Conservation (phyloP, 176 grass and related monocot genomes). For the Tuctoria greenei region DNA sequence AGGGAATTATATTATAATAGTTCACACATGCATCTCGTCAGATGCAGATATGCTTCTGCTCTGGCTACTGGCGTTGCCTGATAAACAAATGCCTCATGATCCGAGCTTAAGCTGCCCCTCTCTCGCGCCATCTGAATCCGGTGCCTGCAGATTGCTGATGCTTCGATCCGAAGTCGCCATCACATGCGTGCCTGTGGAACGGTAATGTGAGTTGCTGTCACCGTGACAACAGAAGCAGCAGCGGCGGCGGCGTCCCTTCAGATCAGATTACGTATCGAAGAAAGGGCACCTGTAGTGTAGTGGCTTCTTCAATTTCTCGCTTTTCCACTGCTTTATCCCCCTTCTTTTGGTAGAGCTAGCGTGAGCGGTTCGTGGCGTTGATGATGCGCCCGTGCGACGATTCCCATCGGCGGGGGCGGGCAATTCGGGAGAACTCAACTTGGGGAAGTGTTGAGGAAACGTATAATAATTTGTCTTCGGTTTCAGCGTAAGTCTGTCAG, state of each 20-base stretch:
- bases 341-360: slow-evolving; percentile 29
- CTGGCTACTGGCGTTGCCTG: slow-evolving; percentile 1
- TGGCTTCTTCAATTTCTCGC: slow-evolving; percentile 7
- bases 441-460: slow-evolving; percentile 21
- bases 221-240: neutral
- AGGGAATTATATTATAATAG: slow-evolving; percentile 37
- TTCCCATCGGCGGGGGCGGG: neutral
- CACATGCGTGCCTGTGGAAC: slow-evolving; percentile 32
- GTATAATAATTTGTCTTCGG: too few relatives aligned
- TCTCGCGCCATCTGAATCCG: neutral
- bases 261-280: slow-evolving; percentile 33
- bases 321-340: neutral
- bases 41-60: slow-evolving; percentile 40
- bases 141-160: slow-evolving; percentile 27
- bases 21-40: neutral
- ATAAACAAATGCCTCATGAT: slow-evolving; percentile 41
- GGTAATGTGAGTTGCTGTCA: slow-evolving; percentile 27
- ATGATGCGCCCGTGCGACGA: neutral
- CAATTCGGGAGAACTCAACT: neutral
- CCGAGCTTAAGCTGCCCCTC: neutral
- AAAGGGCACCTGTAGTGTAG: neutral
- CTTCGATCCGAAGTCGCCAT: slow-evolving; percentile 56
- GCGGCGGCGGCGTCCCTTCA: neutral
- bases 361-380: slow-evolving; percentile 38
- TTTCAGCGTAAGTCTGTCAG: slow-evolving; percentile 34